These are phyloP conservation scores for Chionographis japonica DNA, from an alignment of 106 monocot genomes.

Conservation along the genomic window DNA sequence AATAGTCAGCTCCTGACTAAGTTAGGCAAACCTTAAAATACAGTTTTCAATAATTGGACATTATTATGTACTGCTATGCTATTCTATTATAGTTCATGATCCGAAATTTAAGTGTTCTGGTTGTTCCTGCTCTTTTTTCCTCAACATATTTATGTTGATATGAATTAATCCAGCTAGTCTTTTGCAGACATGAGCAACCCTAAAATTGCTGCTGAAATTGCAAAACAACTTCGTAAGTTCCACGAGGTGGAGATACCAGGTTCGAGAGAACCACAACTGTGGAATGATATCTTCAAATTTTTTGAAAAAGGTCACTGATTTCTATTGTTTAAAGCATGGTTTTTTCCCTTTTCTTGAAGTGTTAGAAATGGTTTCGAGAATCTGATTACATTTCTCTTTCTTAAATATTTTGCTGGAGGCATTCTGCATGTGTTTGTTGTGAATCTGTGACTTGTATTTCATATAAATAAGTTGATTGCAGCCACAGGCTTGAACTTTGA, in stretches of 20 bases:
- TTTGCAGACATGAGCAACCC: slow-evolving; percentile 81
- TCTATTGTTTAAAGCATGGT: neutral
- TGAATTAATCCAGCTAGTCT: neutral
- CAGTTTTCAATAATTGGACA: too few species aligned
- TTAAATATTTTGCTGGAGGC: neutral
- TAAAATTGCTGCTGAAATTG: slow-evolving; percentile 75
- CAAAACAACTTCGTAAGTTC: slow-evolving; percentile 62
- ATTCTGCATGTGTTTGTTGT: neutral
- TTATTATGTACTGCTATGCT: too few species aligned
- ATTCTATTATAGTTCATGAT: too few species aligned
- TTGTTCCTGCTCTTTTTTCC: too few species aligned
- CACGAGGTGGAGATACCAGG: slow-evolving; percentile 78
- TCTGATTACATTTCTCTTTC: slow-evolving; percentile 1
- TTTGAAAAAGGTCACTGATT: slow-evolving; percentile 54
- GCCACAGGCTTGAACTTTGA: slow-evolving; percentile 65
- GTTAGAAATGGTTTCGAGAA: too few species aligned
- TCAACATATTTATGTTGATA: neutral
- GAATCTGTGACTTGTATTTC: neutral
- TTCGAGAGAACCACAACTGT: slow-evolving; percentile 81
- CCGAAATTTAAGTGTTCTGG: too few species aligned
- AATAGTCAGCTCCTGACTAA: too few species aligned
- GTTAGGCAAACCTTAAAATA: too few species aligned
- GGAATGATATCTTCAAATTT: slow-evolving; percentile 81
- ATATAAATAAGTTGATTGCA: slow-evolving; percentile 33
- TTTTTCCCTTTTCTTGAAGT: neutral